Evolutionary conservation across 768 basidiomycete species (phyloP).

Genomic region (Kwoniella dendrophila): DNA sequence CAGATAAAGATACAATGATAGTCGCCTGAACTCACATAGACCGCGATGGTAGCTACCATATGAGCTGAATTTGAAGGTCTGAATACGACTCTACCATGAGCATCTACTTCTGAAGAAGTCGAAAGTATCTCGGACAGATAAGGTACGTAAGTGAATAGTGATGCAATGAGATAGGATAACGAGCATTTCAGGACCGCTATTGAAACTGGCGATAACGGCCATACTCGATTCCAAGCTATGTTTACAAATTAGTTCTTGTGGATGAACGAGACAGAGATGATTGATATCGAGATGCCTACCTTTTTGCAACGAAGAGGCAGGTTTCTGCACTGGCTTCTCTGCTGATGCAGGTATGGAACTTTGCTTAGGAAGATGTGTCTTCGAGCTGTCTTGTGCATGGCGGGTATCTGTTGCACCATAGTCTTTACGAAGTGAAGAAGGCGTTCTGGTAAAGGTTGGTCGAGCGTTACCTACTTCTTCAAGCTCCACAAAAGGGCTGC

Average conservation of each 20-base stretch:
- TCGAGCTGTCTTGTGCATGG: neutral
- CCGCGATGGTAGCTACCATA: constrained; percentile 75
- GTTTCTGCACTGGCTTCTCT: neutral
- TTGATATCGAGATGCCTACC: neutral
- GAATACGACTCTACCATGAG: constrained; percentile 44
- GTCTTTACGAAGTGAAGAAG: neutral
- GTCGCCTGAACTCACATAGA: constrained; percentile 73
- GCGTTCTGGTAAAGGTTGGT: constrained; percentile 3
- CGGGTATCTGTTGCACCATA: neutral
- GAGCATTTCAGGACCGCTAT: constrained; percentile 76
- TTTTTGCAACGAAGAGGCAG: neutral
- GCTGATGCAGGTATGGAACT: neutral
- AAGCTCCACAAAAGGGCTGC: constrained; percentile 4
- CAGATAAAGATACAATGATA: no score
- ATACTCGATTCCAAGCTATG: constrained; percentile 18
- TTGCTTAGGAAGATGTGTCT: neutral
- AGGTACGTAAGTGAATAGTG: constrained; percentile 88
- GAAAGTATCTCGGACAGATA: constrained; percentile 63
- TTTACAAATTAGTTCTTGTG: neutral
- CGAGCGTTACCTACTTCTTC: neutral
- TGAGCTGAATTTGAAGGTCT: constrained; percentile 78
- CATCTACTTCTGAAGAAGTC: constrained; percentile 62
- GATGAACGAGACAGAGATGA: neutral
- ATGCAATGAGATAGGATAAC: constrained; percentile 84
- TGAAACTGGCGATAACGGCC: constrained; percentile 35